phyloP scores from a whole-genome alignment of 257 asterid genomes.

The Capsicum rhomboideum region DNA sequence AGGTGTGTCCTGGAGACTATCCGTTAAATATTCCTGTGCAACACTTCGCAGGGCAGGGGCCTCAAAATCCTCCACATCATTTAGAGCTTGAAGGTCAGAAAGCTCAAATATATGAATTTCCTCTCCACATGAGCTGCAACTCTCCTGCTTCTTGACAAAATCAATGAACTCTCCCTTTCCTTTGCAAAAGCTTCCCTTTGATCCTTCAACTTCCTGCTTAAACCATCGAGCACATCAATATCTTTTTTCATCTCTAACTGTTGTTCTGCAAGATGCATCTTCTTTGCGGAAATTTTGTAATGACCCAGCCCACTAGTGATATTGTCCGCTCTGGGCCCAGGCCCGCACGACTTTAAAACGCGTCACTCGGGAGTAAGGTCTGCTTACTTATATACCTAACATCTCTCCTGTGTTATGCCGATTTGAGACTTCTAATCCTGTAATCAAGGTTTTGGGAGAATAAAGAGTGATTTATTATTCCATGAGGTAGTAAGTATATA shows the following conservation, averaged over 20 bases:
- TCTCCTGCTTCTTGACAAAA: constrained; percentile 66
- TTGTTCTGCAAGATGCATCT: constrained; percentile 62
- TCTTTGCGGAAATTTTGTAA: constrained; percentile 48
- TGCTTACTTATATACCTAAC: no score
- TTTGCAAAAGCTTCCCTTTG: constrained; percentile 71
- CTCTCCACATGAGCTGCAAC: constrained; percentile 69
- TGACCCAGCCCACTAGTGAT: no score
- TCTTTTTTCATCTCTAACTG: constrained; percentile 83
- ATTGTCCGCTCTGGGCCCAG: no score
- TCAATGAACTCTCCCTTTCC: constrained; percentile 73
- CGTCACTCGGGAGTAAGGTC: no score
- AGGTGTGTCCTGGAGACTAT: constrained; percentile 32
- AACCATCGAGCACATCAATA: constrained; percentile 66
- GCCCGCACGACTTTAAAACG: no score
- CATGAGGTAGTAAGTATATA: no score
- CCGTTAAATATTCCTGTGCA: constrained; percentile 54
- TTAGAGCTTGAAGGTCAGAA: constrained; percentile 59
- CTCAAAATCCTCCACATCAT: constrained; percentile 38
- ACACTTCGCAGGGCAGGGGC: constrained; percentile 52
- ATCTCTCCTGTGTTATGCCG: no score
- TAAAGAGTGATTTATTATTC: no score
- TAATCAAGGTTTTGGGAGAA: no score
- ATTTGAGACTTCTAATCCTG: no score
- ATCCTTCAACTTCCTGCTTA: constrained; percentile 80
- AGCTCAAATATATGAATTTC: constrained; percentile 54